Base-by-base conservation (phyloP, 1,139 yeast species). In the Pichia sp. region DNA sequence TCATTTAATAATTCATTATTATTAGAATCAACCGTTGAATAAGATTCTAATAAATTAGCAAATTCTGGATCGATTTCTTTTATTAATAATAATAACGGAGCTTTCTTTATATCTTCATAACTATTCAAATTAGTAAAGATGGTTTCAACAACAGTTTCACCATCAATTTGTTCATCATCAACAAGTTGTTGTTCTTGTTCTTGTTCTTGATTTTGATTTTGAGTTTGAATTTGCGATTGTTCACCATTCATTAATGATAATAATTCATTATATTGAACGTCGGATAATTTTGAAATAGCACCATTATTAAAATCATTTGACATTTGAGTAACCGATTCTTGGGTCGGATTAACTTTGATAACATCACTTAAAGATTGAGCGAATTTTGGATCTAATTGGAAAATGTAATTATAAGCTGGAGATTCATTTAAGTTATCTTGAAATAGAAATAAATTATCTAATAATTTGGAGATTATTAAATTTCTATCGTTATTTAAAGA, bases 81-180 rank as follows among this genome's bases (percentile, higher is more conserved):
- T 19, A 63, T 53, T 5, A 61, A 49, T 22, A 54, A 42, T 36
- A 50, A 56, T 38, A 63, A 49, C 46, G 62, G 58, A 9, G 66
- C 54, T 22, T 51, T 53, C 13, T 54, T 54, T 5, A 62, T 51
- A 19, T 56, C 50, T 30, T 58, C 59, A 43, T 54, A 61, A 34
- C 52, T 39, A 46, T 60, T 61, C 50, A 63, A 57, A 47, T 60
- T 54, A 16, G 61, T 60, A 42, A 62, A 62, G 13, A 62, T 55
- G n/a, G 58, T 49, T 45, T 57, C 62, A 38, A 62, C 50, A 27
- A 60, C 58, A 9, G 60, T 53, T 45, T 55, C 54, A 18, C 59
- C 62, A 34, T 60, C 58, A 33, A 58, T 42, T 10, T 10, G 22
- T n/a, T 38, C 38, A 29, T 25, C 3, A 18, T 33, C 13, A 18